Evolutionary conservation across 495 filamentous ascomycete genomes (phyloP).

Genomic region (Lepraria neglecta): DNA sequence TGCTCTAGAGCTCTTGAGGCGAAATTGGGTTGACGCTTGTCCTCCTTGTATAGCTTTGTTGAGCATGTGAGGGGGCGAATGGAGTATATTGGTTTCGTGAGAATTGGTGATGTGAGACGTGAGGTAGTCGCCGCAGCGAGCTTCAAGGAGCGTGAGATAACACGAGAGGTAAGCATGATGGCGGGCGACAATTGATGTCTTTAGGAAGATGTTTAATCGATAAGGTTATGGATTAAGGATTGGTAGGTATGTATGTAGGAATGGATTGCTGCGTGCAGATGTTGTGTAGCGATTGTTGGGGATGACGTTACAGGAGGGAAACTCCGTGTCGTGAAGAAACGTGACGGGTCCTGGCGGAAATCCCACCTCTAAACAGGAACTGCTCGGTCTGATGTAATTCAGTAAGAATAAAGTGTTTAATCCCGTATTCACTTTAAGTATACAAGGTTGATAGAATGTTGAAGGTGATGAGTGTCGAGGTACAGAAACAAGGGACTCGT

Average conservation of each 20-base stretch:
- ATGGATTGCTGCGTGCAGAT: not conserved
- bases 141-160: conserved; percentile 12
- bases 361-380: not conserved
- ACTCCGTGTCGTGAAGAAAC: not conserved
- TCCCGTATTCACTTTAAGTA: not conserved
- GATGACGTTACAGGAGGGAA: conserved; percentile 10
- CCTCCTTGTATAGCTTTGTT: conserved; percentile 29
- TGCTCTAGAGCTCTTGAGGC: conserved; percentile 18
- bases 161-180: conserved; percentile 19
- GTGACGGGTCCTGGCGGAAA: conserved; percentile 2
- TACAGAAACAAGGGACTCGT: not conserved
- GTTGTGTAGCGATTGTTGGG: not conserved
- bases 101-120: conserved; percentile 9
- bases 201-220: no score
- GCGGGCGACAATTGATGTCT: not conserved
- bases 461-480: not conserved
- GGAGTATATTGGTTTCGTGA: conserved; percentile 20
- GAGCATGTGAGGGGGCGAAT: conserved; percentile 27
- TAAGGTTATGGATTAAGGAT: not conserved
- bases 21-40: conserved; percentile 22
- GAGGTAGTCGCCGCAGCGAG: conserved; percentile 3
- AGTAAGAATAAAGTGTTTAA: not conserved
- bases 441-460: not conserved
- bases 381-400: not conserved
- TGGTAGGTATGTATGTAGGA: not conserved